Evolutionary conservation across 257 asterid genomes (phyloP).

Genomic region (Ocimum tenuiflorum): DNA sequence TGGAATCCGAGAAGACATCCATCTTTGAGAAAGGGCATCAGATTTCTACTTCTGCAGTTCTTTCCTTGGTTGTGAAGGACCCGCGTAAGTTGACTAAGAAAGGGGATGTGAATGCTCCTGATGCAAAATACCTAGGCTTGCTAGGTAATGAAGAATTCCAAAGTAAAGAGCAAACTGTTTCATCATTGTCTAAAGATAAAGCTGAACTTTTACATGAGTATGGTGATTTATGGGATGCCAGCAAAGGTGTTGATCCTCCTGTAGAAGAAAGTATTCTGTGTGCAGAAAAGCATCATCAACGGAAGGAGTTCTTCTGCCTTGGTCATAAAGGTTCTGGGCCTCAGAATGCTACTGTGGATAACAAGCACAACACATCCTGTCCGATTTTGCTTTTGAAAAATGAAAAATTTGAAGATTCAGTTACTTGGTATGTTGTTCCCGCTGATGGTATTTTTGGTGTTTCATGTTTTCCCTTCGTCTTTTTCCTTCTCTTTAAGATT

Average conservation of each 20-base stretch:
- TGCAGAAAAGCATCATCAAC: slow-evolving; percentile 49
- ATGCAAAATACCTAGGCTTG: slow-evolving; percentile 24
- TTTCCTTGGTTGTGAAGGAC: slow-evolving; percentile 57
- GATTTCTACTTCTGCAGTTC: slow-evolving; percentile 37
- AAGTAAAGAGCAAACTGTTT: slow-evolving; percentile 13
- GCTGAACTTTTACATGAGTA: slow-evolving; percentile 19
- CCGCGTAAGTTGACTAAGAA: slow-evolving; percentile 46
- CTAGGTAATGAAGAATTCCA: slow-evolving; percentile 27
- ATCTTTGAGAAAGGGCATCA: slow-evolving; percentile 30
- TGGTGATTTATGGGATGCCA: slow-evolving; percentile 60
- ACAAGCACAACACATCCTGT: slow-evolving; percentile 39
- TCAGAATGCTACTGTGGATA: slow-evolving; percentile 32
- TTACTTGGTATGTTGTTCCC: slow-evolving; percentile 39
- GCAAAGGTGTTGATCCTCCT: slow-evolving; percentile 53
- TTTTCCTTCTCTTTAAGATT: background rate
- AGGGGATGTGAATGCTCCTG: slow-evolving; percentile 18
- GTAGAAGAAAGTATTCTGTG: slow-evolving; percentile 58
- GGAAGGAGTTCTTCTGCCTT: slow-evolving; percentile 43
- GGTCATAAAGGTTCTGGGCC: slow-evolving; percentile 32
- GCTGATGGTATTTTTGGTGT: background rate
- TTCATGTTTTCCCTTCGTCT: background rate
- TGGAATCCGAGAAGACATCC: slow-evolving; percentile 16
- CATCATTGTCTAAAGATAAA: slow-evolving; percentile 30
- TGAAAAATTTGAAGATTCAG: slow-evolving; percentile 34
- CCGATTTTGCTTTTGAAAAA: slow-evolving; percentile 61